Base-by-base conservation (phyloP, 2,329 filamentous ascomycete genomes). In the Ophiostoma novo-ulmi region DNA sequence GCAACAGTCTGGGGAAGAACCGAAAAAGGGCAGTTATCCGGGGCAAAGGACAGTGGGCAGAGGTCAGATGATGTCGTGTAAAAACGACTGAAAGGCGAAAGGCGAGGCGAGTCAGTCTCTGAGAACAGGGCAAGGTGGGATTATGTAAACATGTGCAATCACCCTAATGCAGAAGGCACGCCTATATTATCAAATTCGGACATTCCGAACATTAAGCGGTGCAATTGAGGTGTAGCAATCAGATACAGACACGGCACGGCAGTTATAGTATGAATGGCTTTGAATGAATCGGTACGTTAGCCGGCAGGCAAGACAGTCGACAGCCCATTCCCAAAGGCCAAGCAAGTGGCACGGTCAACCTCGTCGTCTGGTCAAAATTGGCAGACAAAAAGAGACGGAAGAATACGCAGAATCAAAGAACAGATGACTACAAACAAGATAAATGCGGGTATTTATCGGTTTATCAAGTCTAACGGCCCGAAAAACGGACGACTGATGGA, bases 1-100 rank as follows among this genome's bases (percentile, higher is more conserved):
- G 17, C 44, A 48, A 20, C 52, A 22, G 52, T 58, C 52, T 58
- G 52, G 52, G 52, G 52, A 58, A 58, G 52, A 58, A 26, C 52
- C 52, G 52, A 58, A 26, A 26, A 58, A 26, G 22, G 52, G 52
- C 52, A 58, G 52, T 58, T 22, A 10, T 7, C 52, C n/a, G 22
- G n/a, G 26, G 8, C n/a, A 58, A 58, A 26, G 52, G n/a, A 26
- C 52, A 13, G 52, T 26, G 22, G 22, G 52, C n/a, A 58, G 48
- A 26, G 52, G 52, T 58, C 52, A 58, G 52, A 58, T 58, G 52
- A 14, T 13, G n/a, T 0, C 6, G 6, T 22, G 48, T n/a, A 1
- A 55, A 55, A 55, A 17, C 22, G 22, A 58, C n/a, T 26, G 48
- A 20, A 55, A 55, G n/a, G 52, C 52, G 22, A 58, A 22, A 58